Evolutionary conservation across 2,329 filamentous ascomycete species (phyloP), one percentile per base, ranked within the genome.

Genomic region (Trichoderma hamatum): DNA sequence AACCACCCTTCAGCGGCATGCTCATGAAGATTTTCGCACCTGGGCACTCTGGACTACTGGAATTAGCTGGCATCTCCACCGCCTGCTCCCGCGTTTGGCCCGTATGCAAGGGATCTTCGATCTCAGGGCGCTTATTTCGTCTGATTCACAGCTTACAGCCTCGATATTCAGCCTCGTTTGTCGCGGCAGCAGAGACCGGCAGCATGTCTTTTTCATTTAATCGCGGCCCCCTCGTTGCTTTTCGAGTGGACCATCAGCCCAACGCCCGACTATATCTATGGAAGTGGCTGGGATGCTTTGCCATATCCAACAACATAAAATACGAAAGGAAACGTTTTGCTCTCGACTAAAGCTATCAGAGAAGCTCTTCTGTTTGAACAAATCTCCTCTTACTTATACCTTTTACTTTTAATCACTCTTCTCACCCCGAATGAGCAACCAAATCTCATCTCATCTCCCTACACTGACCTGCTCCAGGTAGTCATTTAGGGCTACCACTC

Each of bases 151-250:
- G 39, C 39, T 43, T 51, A 49, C 64, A 67, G 64, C 64, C 64
- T 59, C 64, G 62, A 67, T 36, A 28, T 67, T 58, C 64, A 67
- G 64, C 62, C 62, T 66, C 62, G 62, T 46, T 46, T 13, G 14
- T 43, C 34, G 52, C 52, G 34, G 32, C 32, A 24, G n/a, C n/a
- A 26, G 56, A 28, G 24, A 21, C 36, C 28, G 28, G 54, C 11
- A 49, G 28, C 64, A 59, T 67, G 64, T n/a, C 54, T 34, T 28
- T 39, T 21, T 43, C 28, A 36, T 67, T 36, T 67, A 59, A 51
- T 67, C 54, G 39, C 39, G 39, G 54, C 64, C 64, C 64, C 64
- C 64, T 59, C 64, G 62, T 56, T 30, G 26, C 62, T 43, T 66
- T 56, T 46, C 54, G 64, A 39, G 64, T 59, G 54, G 39, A n/a